Base-by-base conservation (phyloP, 108 stramenopile species). In the Cyclostephanos tholiformis region DNA sequence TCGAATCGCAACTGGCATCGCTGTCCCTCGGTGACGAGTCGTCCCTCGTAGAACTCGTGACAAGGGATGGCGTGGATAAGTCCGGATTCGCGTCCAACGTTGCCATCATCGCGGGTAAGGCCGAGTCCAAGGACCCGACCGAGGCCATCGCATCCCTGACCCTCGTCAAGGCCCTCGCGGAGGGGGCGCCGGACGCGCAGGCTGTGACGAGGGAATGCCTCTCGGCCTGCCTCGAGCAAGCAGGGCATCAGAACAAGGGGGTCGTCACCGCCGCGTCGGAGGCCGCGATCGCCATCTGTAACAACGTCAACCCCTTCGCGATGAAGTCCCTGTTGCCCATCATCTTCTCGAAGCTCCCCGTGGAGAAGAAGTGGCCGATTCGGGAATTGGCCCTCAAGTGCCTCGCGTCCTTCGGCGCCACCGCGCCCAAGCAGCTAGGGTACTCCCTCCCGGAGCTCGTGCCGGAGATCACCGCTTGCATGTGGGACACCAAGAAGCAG, bases 401-500 rank as follows among this genome's bases (percentile, higher is more conserved):
- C 62, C 62, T 97, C 66, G 82, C 82, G 10, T 59, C 69, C 25
- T 95, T 96, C 83, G 82, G 72, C 26, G 79, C 68, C 52, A 65
- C 48, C 35, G 94, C 91, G 19, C 94, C 95, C n/a, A 88, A 87
- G 69, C 92, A 95, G 67, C 81, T 96, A 6, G 92, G 89, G 60
- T 85, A 89, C 67, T 86, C 90, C 48, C 91, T 98, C 67, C 95
- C 94, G 12, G 88, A 92, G 80, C 68, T 98, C 23, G 94, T 98
- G 27, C 97, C 97, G 36, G 95, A 96, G 68, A 90, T 98, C 39
- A 96, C 97, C 14, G 93, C 94, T 6, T 95, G 91, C 72, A 96
- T 98, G 95, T 96, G 96, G 94, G 97, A 98, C 85, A 96, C 97
- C 65, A 98, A 98, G 95, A 97, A 96, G 86, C 94, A 96, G 84